These are phyloP conservation scores for Lepiota subincarnata DNA, from an alignment of 768 basidiomycete genomes.

Conservation along the genomic window DNA sequence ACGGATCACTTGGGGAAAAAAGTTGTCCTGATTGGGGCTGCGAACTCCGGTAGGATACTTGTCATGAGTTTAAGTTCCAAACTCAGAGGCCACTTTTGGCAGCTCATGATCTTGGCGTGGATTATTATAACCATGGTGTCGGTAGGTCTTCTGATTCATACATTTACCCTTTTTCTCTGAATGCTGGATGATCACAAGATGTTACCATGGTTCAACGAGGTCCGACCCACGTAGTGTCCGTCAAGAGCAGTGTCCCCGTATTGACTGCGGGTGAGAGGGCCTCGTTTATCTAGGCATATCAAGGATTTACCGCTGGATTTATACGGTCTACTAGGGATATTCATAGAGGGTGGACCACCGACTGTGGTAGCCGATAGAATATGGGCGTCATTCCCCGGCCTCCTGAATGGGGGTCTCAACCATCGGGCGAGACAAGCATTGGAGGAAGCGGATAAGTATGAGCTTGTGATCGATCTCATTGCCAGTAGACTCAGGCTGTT, in stretches of 20 bases:
- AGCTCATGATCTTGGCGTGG: slow-evolving; percentile 37
- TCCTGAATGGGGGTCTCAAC: slow-evolving; percentile 15
- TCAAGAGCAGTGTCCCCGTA: slow-evolving; percentile 27
- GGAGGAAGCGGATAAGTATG: slow-evolving; percentile 10
- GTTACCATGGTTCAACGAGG: slow-evolving; percentile 48
- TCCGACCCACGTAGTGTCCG: slow-evolving; percentile 46
- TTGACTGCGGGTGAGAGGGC: slow-evolving; percentile 15
- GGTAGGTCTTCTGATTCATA: slow-evolving; percentile 10
- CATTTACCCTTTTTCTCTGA: slow-evolving; percentile 36
- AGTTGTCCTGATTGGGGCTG: slow-evolving; percentile 49
- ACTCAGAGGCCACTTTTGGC: neutral
- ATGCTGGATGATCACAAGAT: slow-evolving; percentile 26
- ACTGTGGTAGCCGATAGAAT: slow-evolving; percentile 44
- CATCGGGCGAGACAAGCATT: neutral
- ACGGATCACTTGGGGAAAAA: slow-evolving; percentile 52
- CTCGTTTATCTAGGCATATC: neutral
- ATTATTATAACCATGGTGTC: slow-evolving; percentile 36
- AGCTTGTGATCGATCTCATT: neutral
- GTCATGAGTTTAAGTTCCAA: neutral
- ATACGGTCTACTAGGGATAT: slow-evolving; percentile 22
- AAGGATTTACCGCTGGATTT: neutral
- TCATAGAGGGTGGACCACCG: slow-evolving; percentile 43
- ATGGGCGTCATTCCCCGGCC: slow-evolving; percentile 39
- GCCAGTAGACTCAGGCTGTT: neutral
- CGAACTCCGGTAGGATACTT: slow-evolving; percentile 38